A percentile compares a stretch with the other conserved stretches of the same genome.
Evolutionary conservation across 495 filamentous ascomycete species (phyloP).

Genomic region (Neurospora terricola): DNA sequence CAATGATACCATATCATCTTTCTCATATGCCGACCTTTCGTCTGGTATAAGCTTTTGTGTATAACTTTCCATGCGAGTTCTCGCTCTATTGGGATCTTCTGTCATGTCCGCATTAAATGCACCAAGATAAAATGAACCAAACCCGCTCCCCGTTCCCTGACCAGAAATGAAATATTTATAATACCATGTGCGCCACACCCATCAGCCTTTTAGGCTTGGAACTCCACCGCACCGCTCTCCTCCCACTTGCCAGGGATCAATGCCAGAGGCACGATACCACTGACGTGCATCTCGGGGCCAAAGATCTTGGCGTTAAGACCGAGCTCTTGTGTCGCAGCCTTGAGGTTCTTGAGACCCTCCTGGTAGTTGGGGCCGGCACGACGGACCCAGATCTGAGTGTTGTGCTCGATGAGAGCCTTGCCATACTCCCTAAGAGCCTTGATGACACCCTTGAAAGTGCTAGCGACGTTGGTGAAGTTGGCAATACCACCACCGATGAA

Average conservation of each 20-base stretch:
- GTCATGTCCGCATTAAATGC: slow-evolving; percentile 1
- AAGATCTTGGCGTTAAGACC: slow-evolving; percentile 93
- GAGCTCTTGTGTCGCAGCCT: slow-evolving; percentile 86
- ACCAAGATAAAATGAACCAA: not conserved
- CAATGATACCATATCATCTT: not conserved
- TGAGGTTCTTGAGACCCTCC: slow-evolving; percentile 99
- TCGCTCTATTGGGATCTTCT: not conserved
- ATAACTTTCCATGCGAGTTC: not conserved
- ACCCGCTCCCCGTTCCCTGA: slow-evolving; percentile 1
- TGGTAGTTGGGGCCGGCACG: slow-evolving; percentile 99
- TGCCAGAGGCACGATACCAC: slow-evolving; percentile 54
- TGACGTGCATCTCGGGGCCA: slow-evolving; percentile 88
- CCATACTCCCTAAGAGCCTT: slow-evolving; percentile 89
- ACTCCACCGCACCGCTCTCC: slow-evolving; percentile 43
- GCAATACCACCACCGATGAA: slow-evolving; percentile 99
- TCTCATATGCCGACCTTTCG: not conserved
- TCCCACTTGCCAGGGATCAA: slow-evolving; percentile 47
- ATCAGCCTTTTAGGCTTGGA: slow-evolving; percentile 34
- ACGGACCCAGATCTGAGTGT: slow-evolving; percentile 98
- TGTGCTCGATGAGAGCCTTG: slow-evolving; percentile 83
- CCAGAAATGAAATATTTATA: slow-evolving; percentile 3
- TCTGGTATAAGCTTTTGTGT: not conserved
- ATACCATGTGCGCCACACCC: not conserved
- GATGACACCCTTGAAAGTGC: slow-evolving; percentile 99
- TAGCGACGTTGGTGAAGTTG: slow-evolving; percentile 98